These are phyloP conservation scores for Galerina sulciceps DNA, from an alignment of 768 basidiomycete species.

Conservation along the genomic window DNA sequence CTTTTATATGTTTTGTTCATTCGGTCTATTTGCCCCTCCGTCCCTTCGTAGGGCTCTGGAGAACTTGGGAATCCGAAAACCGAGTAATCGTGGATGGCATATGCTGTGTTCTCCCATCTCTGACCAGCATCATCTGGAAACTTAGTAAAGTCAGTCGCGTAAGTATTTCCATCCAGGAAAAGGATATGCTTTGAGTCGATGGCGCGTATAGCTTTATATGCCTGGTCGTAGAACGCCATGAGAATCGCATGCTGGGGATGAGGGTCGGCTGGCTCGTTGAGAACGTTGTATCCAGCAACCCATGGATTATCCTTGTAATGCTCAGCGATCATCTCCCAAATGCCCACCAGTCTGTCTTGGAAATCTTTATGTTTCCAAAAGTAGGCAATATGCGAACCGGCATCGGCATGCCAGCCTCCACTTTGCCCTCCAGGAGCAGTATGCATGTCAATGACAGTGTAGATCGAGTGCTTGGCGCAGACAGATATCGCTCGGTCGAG, in stretches of 20 bases:
- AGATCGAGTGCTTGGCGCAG: constrained; percentile 75
- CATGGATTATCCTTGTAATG: constrained; percentile 78
- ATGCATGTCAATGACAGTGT: constrained; percentile 83
- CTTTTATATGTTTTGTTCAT: constrained; percentile 62
- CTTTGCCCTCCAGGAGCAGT: constrained; percentile 77
- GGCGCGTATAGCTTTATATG: constrained; percentile 69
- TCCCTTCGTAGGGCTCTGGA: constrained; percentile 61
- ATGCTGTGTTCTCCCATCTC: constrained; percentile 72
- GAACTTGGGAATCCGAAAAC: constrained; percentile 71
- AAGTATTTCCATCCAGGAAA: constrained; percentile 86
- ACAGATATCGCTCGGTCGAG: constrained; percentile 77
- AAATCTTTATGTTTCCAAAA: constrained; percentile 87
- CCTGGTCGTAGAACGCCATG: constrained; percentile 66
- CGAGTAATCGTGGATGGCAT: constrained; percentile 80
- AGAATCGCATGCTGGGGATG: constrained; percentile 56
- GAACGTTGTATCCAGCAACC: constrained; percentile 85
- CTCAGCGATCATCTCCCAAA: constrained; percentile 75
- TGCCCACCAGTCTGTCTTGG: constrained; percentile 76
- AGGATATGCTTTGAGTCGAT: constrained; percentile 73
- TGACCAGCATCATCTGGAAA: constrained; percentile 62
- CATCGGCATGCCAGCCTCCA: constrained; percentile 82
- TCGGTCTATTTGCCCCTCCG: constrained; percentile 52
- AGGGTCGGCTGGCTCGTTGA: constrained; percentile 83
- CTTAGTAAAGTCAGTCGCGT: constrained; percentile 75
- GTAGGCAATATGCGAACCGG: constrained; percentile 64